Evolutionary conservation across 495 filamentous ascomycete genomes (phyloP).

Genomic region (Talaromyces wortmannii): DNA sequence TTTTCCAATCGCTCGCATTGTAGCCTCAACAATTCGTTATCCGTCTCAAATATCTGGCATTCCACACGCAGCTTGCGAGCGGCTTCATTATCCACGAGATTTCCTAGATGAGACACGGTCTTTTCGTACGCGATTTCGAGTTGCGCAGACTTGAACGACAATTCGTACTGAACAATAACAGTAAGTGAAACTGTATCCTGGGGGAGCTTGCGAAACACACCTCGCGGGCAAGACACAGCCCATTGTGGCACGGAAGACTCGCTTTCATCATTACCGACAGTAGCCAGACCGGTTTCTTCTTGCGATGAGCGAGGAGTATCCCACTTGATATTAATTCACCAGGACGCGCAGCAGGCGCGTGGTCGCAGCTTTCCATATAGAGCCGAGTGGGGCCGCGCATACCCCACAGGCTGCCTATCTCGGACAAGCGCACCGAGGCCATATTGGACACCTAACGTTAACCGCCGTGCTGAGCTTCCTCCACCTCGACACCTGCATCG

Average conservation of each 20-base stretch:
- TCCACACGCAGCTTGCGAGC: slow-evolving; percentile 58
- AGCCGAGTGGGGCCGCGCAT: background rate
- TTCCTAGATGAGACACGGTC: slow-evolving; percentile 46
- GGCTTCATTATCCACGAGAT: slow-evolving; percentile 62
- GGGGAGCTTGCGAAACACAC: slow-evolving; percentile 11
- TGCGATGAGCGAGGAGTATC: background rate
- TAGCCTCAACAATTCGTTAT: slow-evolving; percentile 58
- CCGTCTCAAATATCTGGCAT: slow-evolving; percentile 60
- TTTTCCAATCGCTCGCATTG: slow-evolving; percentile 51
- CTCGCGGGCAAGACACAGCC: slow-evolving; percentile 11
- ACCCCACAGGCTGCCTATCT: background rate
- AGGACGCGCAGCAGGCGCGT: background rate
- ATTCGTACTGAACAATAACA: slow-evolving; percentile 22
- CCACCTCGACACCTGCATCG: background rate
- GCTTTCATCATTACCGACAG: slow-evolving; percentile 2
- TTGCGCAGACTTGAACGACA: slow-evolving; percentile 36
- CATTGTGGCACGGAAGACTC: slow-evolving; percentile 2
- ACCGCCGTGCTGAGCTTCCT: background rate
- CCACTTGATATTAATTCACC: background rate
- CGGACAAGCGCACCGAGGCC: background rate
- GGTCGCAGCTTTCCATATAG: background rate
- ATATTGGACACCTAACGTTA: background rate
- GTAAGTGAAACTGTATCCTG: background rate
- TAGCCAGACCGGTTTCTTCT: too few species aligned
- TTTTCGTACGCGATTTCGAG: slow-evolving; percentile 64